phyloP scores from a whole-genome alignment of 768 basidiomycete genomes.

The Termitomyces sp. region DNA sequence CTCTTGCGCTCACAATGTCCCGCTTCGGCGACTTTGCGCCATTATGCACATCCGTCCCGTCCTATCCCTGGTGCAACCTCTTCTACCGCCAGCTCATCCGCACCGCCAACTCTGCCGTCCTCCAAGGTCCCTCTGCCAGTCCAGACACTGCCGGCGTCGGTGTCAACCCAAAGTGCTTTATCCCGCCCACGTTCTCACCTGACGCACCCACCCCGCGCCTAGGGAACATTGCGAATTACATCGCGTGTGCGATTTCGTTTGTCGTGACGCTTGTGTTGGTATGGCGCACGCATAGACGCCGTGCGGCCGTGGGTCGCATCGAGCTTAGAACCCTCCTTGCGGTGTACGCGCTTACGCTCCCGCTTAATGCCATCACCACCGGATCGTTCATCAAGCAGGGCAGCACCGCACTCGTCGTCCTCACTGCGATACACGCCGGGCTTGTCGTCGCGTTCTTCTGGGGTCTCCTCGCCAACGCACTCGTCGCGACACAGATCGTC shows the following conservation, averaged over 20 bases:
- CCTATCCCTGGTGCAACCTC: conserved; percentile 91
- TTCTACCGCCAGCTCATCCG: conserved; percentile 69
- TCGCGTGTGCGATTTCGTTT: no score
- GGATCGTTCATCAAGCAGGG: conserved; percentile 80
- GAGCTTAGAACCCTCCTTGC: conserved; percentile 66
- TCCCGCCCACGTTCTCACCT: no score
- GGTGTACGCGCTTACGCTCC: conserved; percentile 66
- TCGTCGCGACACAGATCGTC: no score
- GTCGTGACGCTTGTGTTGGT: no score
- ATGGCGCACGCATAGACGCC: no score
- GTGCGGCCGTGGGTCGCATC: conserved; percentile 30
- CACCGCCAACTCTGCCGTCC: conserved; percentile 33
- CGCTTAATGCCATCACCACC: conserved; percentile 77
- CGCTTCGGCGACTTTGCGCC: conserved; percentile 71
- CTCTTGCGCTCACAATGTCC: conserved; percentile 26
- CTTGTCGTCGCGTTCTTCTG: no score
- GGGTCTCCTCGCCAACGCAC: no score
- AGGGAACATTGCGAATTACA: no score
- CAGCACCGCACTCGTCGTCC: conserved; percentile 57
- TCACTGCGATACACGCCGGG: conserved; percentile 79
- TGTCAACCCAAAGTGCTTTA: no score
- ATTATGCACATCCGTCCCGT: conserved; percentile 65
- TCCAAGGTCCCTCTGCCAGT: conserved; percentile 15
- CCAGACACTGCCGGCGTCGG: no score
- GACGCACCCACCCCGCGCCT: no score